Conservation (phyloP, 495 filamentous ascomycete species). For the Acidiella bohemica region DNA sequence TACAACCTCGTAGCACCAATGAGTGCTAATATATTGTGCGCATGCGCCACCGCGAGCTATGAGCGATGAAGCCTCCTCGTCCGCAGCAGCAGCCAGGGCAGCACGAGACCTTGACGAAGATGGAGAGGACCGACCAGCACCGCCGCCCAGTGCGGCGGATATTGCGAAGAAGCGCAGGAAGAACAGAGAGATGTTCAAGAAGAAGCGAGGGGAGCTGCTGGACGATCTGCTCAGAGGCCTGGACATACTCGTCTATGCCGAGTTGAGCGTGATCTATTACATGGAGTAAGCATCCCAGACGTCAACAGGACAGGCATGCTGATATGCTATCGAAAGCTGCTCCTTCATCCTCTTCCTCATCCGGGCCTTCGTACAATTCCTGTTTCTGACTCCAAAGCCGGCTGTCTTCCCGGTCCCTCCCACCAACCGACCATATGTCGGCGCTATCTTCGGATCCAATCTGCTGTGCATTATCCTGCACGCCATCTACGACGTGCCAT, state of each 20-base stretch:
- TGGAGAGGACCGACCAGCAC: slow-evolving; percentile 12
- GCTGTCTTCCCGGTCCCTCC: slow-evolving; percentile 45
- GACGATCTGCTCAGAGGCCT: slow-evolving; percentile 56
- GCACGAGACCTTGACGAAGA: slow-evolving; percentile 20
- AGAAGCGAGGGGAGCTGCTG: slow-evolving; percentile 49
- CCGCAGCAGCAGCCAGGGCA: slow-evolving; percentile 27
- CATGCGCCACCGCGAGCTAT: no score
- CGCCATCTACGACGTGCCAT: slow-evolving; percentile 43
- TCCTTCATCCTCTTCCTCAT: slow-evolving; percentile 60
- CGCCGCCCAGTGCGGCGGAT: slow-evolving; percentile 7
- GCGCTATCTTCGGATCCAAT: slow-evolving; percentile 56
- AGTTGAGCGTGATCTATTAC: slow-evolving; percentile 74
- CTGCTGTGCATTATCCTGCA: slow-evolving; percentile 62
- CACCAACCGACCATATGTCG: slow-evolving; percentile 49
- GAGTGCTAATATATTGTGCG: no score
- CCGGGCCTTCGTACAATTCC: slow-evolving; percentile 56
- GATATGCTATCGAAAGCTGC: no score
- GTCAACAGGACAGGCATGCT: not conserved
- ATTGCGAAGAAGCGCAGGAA: slow-evolving; percentile 18
- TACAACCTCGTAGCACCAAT: no score
- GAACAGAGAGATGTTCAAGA: slow-evolving; percentile 34
- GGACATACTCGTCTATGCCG: slow-evolving; percentile 67
- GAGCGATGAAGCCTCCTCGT: slow-evolving; percentile 53
- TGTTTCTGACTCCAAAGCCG: slow-evolving; percentile 70
- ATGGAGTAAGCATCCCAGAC: slow-evolving; percentile 58